A percentile compares a stretch with the other conserved stretches of the same genome.
phyloP scores from a whole-genome alignment of 306 rosid genomes.

The Ochetophila trinervis region DNA sequence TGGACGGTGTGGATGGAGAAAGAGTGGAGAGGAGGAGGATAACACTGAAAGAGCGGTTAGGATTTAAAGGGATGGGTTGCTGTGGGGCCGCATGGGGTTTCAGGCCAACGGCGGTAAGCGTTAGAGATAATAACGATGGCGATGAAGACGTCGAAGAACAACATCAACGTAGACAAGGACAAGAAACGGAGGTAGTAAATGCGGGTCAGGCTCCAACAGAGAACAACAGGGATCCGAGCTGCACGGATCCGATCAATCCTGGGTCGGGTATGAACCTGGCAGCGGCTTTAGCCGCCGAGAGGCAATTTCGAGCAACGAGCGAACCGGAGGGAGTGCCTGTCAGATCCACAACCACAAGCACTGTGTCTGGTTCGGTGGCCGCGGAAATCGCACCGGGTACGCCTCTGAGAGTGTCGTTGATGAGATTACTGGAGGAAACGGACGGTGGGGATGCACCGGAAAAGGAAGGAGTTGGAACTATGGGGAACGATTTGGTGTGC shows the following conservation, averaged over 20 bases:
- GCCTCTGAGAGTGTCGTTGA: conserved; percentile 75
- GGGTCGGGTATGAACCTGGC: conserved; percentile 81
- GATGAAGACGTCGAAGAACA: conserved; percentile 19
- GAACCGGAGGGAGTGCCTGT: conserved; percentile 15
- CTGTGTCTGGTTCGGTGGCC: not conserved
- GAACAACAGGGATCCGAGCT: conserved; percentile 27
- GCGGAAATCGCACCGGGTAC: conserved; percentile 40
- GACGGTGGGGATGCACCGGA: conserved; percentile 36
- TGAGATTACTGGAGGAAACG: conserved; percentile 75
- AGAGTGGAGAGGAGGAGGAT: conserved; percentile 36
- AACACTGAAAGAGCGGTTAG: conserved; percentile 68
- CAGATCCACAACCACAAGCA: not conserved
- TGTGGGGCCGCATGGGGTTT: conserved; percentile 82
- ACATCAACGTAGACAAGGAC: not conserved
- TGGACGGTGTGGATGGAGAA: conserved; percentile 51
- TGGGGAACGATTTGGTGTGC: conserved; percentile 67
- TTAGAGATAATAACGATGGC: conserved; percentile 26
- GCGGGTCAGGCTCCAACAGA: conserved; percentile 29
- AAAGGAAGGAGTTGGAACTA: conserved; percentile 11
- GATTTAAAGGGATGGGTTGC: conserved; percentile 70
- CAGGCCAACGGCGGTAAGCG: conserved; percentile 30
- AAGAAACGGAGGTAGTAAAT: conserved; percentile 8
- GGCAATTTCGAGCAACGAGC: conserved; percentile 52
- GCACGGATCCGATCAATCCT: conserved; percentile 30
- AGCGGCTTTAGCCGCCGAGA: conserved; percentile 87